phyloP scores from a whole-genome alignment of 176 grass and related monocot species.

The Triticum turgidum region DNA sequence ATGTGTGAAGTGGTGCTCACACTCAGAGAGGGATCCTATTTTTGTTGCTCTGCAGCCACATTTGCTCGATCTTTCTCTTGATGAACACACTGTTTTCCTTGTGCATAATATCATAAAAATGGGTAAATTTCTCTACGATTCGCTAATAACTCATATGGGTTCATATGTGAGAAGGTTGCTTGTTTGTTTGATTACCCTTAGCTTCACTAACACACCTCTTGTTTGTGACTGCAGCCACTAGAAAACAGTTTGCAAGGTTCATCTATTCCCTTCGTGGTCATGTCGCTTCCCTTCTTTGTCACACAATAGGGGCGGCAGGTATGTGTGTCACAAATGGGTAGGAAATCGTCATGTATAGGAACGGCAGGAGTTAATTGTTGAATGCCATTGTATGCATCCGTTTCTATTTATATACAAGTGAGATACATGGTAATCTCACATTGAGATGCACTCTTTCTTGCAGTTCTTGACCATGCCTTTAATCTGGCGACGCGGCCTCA shows the following conservation, averaged over 20 bases:
- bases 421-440: neutral
- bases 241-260: conserved; percentile 81
- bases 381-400: neutral
- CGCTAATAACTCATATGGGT: no score
- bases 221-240: conserved; percentile 49
- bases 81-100: conserved; percentile 83
- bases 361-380: neutral
- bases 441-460: conserved; percentile 27
- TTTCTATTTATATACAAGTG: conserved; percentile 12
- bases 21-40: conserved; percentile 70
- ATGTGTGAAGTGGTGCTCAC: conserved; percentile 86
- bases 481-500: conserved; percentile 53
- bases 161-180: neutral
- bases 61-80: conserved; percentile 60
- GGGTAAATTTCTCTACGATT: conserved; percentile 39
- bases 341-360: neutral
- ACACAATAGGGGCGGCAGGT: conserved; percentile 74
- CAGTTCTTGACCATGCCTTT: conserved; percentile 85
- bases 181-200: neutral
- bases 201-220: conserved; percentile 31
- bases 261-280: conserved; percentile 80
- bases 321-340: neutral
- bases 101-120: conserved; percentile 86
- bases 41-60: conserved; percentile 65
- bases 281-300: conserved; percentile 70